Evolutionary conservation across 2,329 filamentous ascomycete genomes (phyloP), one percentile per base, ranked within the genome.

Genomic region (Exophiala xenobiotica): DNA sequence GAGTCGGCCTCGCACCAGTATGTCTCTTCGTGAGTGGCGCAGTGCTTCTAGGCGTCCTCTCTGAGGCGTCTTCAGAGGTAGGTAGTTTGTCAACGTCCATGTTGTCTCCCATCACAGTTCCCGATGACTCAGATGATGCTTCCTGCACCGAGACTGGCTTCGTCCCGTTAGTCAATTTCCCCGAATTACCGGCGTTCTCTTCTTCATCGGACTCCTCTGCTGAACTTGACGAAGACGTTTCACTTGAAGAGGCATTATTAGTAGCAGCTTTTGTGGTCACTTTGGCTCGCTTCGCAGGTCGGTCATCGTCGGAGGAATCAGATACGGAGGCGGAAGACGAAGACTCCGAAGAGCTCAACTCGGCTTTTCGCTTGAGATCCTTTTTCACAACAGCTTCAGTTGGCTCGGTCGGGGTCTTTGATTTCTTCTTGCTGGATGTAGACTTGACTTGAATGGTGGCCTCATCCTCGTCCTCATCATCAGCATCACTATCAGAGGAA

Each of bases 321-420:
- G 72, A 74, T 5, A 59, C 60, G 16, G 63, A 58, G 6, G 65
- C 65, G 9, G 63, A 64, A n/a, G 67, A 70, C 8, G 65, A 67
- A 31, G 68, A 63, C 5, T 54, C 51, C 14, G 67, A 68, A 7
- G 69, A 74, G 57, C 67, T 72, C 7, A 69, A 68, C 43, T 70
- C 68, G 6, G 79, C 79, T 71, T 86, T 85, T 51, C 82, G 78
- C 69, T 86, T 85, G 52, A 79, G 64, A 1, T 70, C 70, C 23
- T 78, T 77, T 6, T 62, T 63, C 16, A 48, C 46, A 19, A 61
- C 53, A 27, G 64, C 52, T 14, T 66, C 55, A 26, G 63, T n/a
- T n/a, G n/a, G n/a, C n/a, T n/a, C n/a, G n/a, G n/a, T n/a, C n/a
- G n/a, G n/a, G 64, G 80, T 18, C 2, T 22, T 18, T 12, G 48